phyloP scores from a whole-genome alignment of 805 yeast species.

The Cyberlindnera euphorbiiphila region DNA sequence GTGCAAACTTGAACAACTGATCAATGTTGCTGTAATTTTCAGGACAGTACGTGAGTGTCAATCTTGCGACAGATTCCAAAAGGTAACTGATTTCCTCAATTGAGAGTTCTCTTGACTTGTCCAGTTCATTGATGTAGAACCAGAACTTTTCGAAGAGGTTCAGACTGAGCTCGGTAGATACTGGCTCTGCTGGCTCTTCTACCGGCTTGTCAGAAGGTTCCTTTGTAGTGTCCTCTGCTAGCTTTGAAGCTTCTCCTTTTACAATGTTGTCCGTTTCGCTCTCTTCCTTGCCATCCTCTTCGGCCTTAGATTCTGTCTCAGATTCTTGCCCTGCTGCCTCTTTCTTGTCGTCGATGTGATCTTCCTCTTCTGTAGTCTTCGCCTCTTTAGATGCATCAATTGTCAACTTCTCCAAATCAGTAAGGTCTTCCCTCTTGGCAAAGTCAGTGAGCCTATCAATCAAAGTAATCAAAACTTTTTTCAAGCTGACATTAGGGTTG shows the following conservation, averaged over 20 bases:
- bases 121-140: conserved; percentile 54
- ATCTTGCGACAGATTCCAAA: conserved; percentile 58
- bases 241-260: too few relatives aligned
- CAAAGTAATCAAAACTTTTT: conserved; percentile 62
- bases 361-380: conserved; percentile 11
- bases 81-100: conserved; percentile 61
- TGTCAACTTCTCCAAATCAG: conserved; percentile 21
- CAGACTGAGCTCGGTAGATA: conserved; percentile 4
- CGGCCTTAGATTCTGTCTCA: conserved; percentile 9
- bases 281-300: conserved; percentile 11
- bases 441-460: conserved; percentile 66
- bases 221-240: too few relatives aligned
- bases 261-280: too few relatives aligned
- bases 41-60: conserved; percentile 67
- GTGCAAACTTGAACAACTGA: conserved; percentile 54
- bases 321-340: conserved; percentile 2
- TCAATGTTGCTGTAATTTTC: conserved; percentile 57
- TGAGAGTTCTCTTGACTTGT: conserved; percentile 56
- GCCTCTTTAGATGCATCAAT: conserved; percentile 18
- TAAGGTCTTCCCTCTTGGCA: conserved; percentile 37
- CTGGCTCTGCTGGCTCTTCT: conserved; percentile 14
- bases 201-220: too few relatives aligned
- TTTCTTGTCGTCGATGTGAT: conserved; percentile 4
- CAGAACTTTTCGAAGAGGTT: conserved; percentile 62
- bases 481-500: conserved; percentile 65